These are phyloP conservation scores for Salvia rosmarinus DNA, from an alignment of 257 asterid genomes.

Conservation along the genomic window DNA sequence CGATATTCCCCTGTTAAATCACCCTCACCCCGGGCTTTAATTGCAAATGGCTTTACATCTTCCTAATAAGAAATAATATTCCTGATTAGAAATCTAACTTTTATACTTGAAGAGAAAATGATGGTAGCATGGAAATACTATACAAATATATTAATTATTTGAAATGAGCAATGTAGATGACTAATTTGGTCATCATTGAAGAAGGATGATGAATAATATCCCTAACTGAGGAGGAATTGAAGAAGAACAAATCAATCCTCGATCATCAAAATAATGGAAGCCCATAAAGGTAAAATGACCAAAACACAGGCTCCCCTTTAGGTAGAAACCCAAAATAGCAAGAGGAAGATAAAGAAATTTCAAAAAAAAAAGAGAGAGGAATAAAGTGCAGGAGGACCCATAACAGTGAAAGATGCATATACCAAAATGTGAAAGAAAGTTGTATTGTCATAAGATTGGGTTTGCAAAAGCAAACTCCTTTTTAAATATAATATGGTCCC, in stretches of 20 bases:
- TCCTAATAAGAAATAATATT: too few relatives aligned
- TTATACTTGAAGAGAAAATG: too few relatives aligned
- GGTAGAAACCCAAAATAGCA: neutral
- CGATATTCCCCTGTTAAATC: conserved; percentile 35
- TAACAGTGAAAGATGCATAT: conserved; percentile 40
- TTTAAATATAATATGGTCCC: conserved; percentile 57
- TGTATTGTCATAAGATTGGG: conserved; percentile 41
- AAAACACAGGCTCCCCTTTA: neutral
- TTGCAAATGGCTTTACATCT: neutral
- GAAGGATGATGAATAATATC: too few relatives aligned
- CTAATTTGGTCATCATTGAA: too few relatives aligned
- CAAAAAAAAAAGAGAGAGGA: conserved; percentile 4
- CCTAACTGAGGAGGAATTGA: too few relatives aligned
- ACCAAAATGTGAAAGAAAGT: conserved; percentile 51
- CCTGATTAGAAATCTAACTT: too few relatives aligned
- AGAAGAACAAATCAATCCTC: too few relatives aligned
- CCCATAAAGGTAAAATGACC: too few relatives aligned
- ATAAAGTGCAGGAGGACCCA: conserved; percentile 37
- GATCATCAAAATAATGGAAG: too few relatives aligned
- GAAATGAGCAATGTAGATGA: too few relatives aligned
- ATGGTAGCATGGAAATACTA: too few relatives aligned
- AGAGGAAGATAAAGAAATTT: neutral
- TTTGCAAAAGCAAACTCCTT: conserved; percentile 37
- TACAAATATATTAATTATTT: too few relatives aligned
- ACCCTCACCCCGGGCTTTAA: neutral